Evolutionary conservation across 352 stramenopile genomes (phyloP), one percentile per base, ranked within the genome.

Genomic region (Phytophthora agathidicida): DNA sequence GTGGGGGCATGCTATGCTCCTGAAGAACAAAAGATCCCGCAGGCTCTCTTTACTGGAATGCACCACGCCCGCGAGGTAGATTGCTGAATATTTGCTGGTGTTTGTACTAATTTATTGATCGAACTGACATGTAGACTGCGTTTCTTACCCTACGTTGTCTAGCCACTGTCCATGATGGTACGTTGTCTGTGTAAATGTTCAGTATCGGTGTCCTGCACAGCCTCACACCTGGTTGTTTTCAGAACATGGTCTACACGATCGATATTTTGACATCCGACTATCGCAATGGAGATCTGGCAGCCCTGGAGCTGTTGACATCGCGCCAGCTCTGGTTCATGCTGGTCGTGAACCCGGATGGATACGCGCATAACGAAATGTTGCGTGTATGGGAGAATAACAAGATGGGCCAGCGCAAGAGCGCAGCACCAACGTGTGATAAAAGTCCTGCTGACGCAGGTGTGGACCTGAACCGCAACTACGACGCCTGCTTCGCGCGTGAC

Each of bases 101-200:
- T n/a, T n/a, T 22, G n/a, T 14, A 43, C n/a, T 9, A 17, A 9
- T 43, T 39, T 20, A 7, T 31, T 46, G 16, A 26, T 32, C 24
- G 32, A 37, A 19, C 37, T 59, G 6, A 50, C 28, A 58, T 16
- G 9, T 47, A 17, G 7, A 48, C 26, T n/a, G 50, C 31, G 14
- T 41, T 4, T 53, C 27, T 17, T 16, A 14, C 44, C 5, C 26
- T 52, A 28, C 16, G 37, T 19, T 57, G 27, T 31, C 13, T 39
- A 88, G 80, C 86, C 86, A n/a, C 73, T 95, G 24, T 95, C 86
- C 7, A 95, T 93, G 83, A 95, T 95, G 80, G 80, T 89, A 77
- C 3, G 55, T 37, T 19, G 23, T 17, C 7, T 46, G 3, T 32
- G 13, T 19, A n/a, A n/a, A n/a, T n/a, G n/a, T n/a, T n/a, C n/a